Conservation (phyloP, 768 basidiomycete species). For the Suillus clintonianus region DNA sequence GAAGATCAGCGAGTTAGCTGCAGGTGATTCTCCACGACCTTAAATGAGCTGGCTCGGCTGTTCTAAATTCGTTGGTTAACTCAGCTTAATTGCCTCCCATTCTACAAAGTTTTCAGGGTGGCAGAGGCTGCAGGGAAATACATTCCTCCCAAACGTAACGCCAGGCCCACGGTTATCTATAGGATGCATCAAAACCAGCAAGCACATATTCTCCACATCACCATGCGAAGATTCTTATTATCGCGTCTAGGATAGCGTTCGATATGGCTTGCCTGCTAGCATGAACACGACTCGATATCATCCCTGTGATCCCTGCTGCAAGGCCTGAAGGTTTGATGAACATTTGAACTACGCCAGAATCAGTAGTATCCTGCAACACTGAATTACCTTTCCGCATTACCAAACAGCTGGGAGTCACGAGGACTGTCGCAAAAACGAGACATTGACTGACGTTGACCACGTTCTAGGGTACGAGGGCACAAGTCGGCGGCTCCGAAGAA, state of each 20-base stretch:
- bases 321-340: neutral
- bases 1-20: neutral
- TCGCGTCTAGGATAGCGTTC: neutral
- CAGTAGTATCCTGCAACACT: neutral
- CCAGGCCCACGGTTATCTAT: neutral
- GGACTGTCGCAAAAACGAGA: neutral
- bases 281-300: neutral
- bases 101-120: neutral
- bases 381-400: neutral
- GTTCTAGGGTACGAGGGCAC: slow-evolving; percentile 1
- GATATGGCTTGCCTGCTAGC: neutral
- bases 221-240: neutral
- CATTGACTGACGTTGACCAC: neutral
- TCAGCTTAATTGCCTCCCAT: neutral
- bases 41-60: neutral
- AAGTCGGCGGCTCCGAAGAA: neutral
- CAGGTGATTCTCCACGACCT: neutral
- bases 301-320: neutral
- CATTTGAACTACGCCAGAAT: neutral
- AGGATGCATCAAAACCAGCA: neutral
- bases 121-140: neutral
- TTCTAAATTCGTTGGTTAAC: neutral
- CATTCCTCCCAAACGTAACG: neutral
- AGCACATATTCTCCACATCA: neutral
- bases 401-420: neutral